Base-by-base conservation (phyloP, 164 flowering plant species). In the Nymphaea thermarum region DNA sequence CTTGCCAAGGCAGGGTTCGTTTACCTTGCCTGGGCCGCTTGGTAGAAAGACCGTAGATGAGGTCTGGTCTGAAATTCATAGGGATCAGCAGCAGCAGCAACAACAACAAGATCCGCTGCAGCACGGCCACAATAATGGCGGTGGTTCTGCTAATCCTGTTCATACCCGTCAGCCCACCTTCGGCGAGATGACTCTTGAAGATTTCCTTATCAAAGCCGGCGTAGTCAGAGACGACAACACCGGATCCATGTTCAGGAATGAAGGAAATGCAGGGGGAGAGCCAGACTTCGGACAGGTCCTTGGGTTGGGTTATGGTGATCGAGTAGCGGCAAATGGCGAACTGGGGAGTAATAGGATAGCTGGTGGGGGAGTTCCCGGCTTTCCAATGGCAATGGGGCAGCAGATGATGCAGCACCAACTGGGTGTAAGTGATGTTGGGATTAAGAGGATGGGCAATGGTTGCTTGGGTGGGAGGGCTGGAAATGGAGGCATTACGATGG, bases 131-230 rank as follows among this genome's bases (percentile, higher is more conserved):
- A 7, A 51, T 15, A 51, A 51, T 51, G 57, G 57, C 57, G 8
- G 15, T 51, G 57, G 14, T 51, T 15, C 57, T 15, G 14, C 15
- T 51, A 15, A 63, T 66, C 14, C 81, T 2, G 81, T 75, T 4
- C 65, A 78, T 16, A 70, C 87, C 43, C 76, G 88, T 44, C 91
- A 88, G 65, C 75, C 85, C 16, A 88, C 96, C 4, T 88, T 89
- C 16, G 96, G 97, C n/a, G 97, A 94, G 78, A 88, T 91, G 99
- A 94, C 97, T 0, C 69, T 94, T 8, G 99, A 94, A 75, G 99
- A 91, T 76, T 94, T 94, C 73, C 69, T 94, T 60, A 67, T 94
- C 2, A 88, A 77, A 69, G 99, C 99, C 4, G 97, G 97, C 68
- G 88, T 94, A 16, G 97, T 88, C 42, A 73, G 90, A 70, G 95